A percentile compares a stretch with the other conserved stretches of the same genome.
phyloP scores from a whole-genome alignment of 2,329 filamentous ascomycete species.

The Aureobasidium zeae region DNA sequence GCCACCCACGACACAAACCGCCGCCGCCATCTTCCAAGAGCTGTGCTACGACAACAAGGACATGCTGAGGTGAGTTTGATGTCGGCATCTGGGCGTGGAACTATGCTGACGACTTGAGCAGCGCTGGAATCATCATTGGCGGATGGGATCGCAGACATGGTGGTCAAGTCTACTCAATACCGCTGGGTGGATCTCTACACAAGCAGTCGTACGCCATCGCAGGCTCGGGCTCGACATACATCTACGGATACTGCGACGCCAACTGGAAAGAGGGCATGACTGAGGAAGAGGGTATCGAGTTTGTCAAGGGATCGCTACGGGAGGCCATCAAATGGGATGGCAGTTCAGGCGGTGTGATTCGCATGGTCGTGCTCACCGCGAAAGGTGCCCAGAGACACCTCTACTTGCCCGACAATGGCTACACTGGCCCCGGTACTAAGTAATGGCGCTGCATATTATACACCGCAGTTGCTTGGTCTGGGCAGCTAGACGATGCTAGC shows the following conservation, averaged over 20 bases:
- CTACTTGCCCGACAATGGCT: constrained; percentile 88
- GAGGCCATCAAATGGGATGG: constrained; percentile 99
- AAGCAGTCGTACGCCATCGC: constrained; percentile 95
- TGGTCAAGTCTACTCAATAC: constrained; percentile 95
- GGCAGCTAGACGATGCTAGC: constrained; percentile 14
- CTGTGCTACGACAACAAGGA: constrained; percentile 98
- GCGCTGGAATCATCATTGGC: constrained; percentile 96
- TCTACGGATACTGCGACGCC: constrained; percentile 96
- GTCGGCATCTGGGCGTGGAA: neutral
- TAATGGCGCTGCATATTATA: neutral
- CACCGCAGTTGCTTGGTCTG: constrained; percentile 9
- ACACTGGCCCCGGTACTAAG: constrained; percentile 60
- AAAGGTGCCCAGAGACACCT: constrained; percentile 86
- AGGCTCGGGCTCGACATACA: constrained; percentile 95
- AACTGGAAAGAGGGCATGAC: constrained; percentile 95
- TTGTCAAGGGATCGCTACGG: constrained; percentile 81
- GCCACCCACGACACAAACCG: constrained; percentile 86
- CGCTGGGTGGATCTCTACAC: constrained; percentile 90
- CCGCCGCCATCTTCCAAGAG: constrained; percentile 94
- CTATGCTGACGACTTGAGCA: constrained; percentile 31
- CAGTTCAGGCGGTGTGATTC: constrained; percentile 94
- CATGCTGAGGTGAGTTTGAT: constrained; percentile 60
- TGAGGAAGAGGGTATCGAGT: constrained; percentile 78
- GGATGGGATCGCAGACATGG: constrained; percentile 93
- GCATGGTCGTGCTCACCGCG: constrained; percentile 90